These are phyloP conservation scores for Tricholoma furcatifolium DNA, from an alignment of 768 basidiomycete genomes.

Conservation along the genomic window DNA sequence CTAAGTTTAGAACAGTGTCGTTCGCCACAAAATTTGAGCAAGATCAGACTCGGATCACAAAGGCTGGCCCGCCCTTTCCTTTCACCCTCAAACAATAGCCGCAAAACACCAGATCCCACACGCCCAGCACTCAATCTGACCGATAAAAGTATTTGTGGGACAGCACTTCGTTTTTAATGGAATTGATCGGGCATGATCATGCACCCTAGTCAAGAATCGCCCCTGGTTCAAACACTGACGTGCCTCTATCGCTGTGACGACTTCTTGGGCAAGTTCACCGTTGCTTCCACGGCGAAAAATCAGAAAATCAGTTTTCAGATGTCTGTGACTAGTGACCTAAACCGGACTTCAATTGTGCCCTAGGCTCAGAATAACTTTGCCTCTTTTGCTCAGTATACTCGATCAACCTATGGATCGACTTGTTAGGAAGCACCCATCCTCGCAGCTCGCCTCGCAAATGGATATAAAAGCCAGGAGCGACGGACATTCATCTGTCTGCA, in stretches of 20 bases:
- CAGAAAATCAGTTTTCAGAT: constrained; percentile 3
- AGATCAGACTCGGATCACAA: too few relatives aligned
- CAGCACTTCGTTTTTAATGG: background rate
- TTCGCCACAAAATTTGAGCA: too few relatives aligned
- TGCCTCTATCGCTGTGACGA: background rate
- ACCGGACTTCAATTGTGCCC: constrained; percentile 23
- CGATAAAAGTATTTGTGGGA: background rate
- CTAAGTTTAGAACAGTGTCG: too few relatives aligned
- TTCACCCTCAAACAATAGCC: too few relatives aligned
- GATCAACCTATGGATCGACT: constrained; percentile 15
- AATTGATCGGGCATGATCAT: background rate
- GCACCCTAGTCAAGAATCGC: background rate
- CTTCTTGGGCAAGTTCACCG: too few relatives aligned
- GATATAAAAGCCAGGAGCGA: constrained; percentile 16
- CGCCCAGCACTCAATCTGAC: background rate
- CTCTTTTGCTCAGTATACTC: constrained; percentile 20
- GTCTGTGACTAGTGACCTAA: background rate
- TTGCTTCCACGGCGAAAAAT: background rate
- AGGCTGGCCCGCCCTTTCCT: too few relatives aligned
- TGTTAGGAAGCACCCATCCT: constrained; percentile 32
- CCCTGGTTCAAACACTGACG: background rate
- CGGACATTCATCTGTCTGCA: constrained; percentile 12
- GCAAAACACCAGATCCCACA: background rate
- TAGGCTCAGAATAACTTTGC: constrained; percentile 29
- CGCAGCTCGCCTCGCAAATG: constrained; percentile 31